Conservation (phyloP, 2,329 filamentous ascomycete species). For the Ophiocordyceps robertsii region DNA sequence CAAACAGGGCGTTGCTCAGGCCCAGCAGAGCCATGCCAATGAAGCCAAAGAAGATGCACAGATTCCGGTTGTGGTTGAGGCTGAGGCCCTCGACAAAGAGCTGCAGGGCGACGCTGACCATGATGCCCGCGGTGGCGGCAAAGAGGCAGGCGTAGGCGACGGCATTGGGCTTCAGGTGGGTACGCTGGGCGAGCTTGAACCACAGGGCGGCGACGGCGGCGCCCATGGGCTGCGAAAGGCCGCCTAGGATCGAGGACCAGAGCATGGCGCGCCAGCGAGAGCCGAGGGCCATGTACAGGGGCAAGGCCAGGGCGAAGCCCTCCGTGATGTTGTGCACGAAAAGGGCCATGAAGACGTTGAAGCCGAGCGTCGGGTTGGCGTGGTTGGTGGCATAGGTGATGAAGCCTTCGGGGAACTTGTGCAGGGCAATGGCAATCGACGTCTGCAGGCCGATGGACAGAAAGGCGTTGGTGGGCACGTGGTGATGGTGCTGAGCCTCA, state of each 20-base stretch:
- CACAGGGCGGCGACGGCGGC: slow-evolving; percentile 74
- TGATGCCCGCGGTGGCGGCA: slow-evolving; percentile 80
- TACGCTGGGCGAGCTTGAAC: slow-evolving; percentile 57
- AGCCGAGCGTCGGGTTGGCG: slow-evolving; percentile 74
- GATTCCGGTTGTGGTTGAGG: slow-evolving; percentile 62
- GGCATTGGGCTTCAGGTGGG: slow-evolving; percentile 35
- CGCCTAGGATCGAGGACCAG: slow-evolving; percentile 73
- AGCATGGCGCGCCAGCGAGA: slow-evolving; percentile 71
- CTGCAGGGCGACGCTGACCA: slow-evolving; percentile 85
- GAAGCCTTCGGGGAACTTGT: slow-evolving; percentile 82
- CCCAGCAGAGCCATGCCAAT: slow-evolving; percentile 80
- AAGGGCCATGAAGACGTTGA: slow-evolving; percentile 86
- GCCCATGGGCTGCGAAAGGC: slow-evolving; percentile 74
- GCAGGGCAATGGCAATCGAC: slow-evolving; percentile 83
- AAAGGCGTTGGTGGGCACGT: slow-evolving; percentile 89
- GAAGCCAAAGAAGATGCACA: slow-evolving; percentile 73
- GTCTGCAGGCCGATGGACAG: slow-evolving; percentile 93
- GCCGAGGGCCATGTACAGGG: slow-evolving; percentile 79
- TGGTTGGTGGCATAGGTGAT: slow-evolving; percentile 97
- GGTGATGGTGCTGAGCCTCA: slow-evolving; percentile 66
- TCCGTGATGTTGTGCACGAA: slow-evolving; percentile 98
- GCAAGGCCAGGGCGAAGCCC: slow-evolving; percentile 86
- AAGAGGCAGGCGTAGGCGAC: slow-evolving; percentile 71
- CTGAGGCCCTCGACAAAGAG: slow-evolving; percentile 77
- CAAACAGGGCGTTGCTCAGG: slow-evolving; percentile 72